Evolutionary conservation across 2,329 filamentous ascomycete genomes (phyloP).

Genomic region (Dactylonectria macrodidyma): DNA sequence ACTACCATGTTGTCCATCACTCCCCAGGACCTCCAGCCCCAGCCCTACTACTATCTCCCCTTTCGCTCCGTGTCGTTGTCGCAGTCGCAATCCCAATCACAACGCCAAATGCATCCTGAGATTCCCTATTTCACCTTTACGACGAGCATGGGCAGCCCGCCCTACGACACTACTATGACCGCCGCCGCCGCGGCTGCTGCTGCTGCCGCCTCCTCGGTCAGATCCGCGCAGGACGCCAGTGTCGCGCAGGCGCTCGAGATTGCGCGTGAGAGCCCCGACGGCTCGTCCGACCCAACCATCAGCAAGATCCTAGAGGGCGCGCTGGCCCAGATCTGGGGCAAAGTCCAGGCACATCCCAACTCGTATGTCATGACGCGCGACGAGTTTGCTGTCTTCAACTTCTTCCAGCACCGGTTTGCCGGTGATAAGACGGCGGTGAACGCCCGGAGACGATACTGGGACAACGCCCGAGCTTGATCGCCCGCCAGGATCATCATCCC

Average conservation of each 20-base stretch:
- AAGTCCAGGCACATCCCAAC: slow-evolving; percentile 74
- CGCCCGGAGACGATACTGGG: slow-evolving; percentile 69
- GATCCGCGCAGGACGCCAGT: slow-evolving; percentile 52
- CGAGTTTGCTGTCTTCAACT: slow-evolving; percentile 92
- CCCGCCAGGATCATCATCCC: slow-evolving; percentile 32
- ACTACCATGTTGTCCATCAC: slow-evolving; percentile 50
- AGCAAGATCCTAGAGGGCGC: slow-evolving; percentile 76
- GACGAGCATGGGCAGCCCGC: slow-evolving; percentile 35
- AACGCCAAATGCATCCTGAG: slow-evolving; percentile 35
- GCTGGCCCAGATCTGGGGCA: slow-evolving; percentile 76
- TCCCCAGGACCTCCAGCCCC: slow-evolving; percentile 46
- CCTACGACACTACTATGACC: slow-evolving; percentile 40
- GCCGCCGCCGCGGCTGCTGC: slow-evolving; percentile 36
- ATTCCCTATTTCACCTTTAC: slow-evolving; percentile 40
- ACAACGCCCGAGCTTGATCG: slow-evolving; percentile 57
- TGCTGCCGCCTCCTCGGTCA: slow-evolving; percentile 35
- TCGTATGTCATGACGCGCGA: slow-evolving; percentile 82
- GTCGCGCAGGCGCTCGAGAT: slow-evolving; percentile 81
- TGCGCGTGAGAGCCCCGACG: slow-evolving; percentile 80
- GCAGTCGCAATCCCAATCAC: slow-evolving; percentile 26
- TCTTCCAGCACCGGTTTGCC: slow-evolving; percentile 78
- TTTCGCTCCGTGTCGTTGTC: slow-evolving; percentile 24
- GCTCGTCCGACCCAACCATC: slow-evolving; percentile 73
- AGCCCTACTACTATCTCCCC: slow-evolving; percentile 45
- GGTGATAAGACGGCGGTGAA: slow-evolving; percentile 64